Base-by-base conservation (phyloP, 768 basidiomycete species). In the Gautieria morchelliformis region DNA sequence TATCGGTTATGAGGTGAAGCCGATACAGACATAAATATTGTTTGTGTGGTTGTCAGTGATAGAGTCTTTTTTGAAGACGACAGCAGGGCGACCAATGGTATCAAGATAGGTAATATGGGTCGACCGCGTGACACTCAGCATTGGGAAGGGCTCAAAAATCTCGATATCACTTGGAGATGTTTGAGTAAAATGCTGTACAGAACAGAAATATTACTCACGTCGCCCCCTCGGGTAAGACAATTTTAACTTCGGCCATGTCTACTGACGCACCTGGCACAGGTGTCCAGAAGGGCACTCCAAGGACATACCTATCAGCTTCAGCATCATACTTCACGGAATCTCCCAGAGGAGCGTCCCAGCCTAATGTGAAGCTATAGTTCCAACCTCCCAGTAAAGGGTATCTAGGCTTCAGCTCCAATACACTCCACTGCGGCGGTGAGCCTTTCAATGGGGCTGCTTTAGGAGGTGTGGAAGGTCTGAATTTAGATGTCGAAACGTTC, bases 301-400 rank as follows among this genome's bases (percentile, higher is more conserved):
- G 78, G 17, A 87, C 76, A 66, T 93, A 85, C 62, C 76, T 79
- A 33, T 83, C 83, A 20, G 74, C 82, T 47, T 72, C 72, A 52
- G 72, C 75, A 63, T 89, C 83, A 63, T 81, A 88, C 58, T 76
- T 78, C 15, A 80, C 82, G 10, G 81, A 84, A 67, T 91, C 82
- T n/a, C 72, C 79, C 48, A 93, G 77, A 30, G 86, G 87, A n/a
- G 89, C 78, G 63, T 97, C 93, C 79, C 89, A 99, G 2, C 96
- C 96, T 3, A 97, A 76, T 5, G 91, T 93, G 73, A 94, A 98
- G 44, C 76, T 84, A 70, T 95, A 98, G 66, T 96, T 98, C 96
- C 96, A 99, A 44, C 95, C 93, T 32, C 96, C 96, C 63, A 98
- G 69, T 46, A 99, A 65, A 33, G 96, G 96, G 70, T 93, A 99